These are phyloP conservation scores for Colletotrichum coccodes DNA, from an alignment of 2,329 filamentous ascomycete genomes.

Conservation along the genomic window DNA sequence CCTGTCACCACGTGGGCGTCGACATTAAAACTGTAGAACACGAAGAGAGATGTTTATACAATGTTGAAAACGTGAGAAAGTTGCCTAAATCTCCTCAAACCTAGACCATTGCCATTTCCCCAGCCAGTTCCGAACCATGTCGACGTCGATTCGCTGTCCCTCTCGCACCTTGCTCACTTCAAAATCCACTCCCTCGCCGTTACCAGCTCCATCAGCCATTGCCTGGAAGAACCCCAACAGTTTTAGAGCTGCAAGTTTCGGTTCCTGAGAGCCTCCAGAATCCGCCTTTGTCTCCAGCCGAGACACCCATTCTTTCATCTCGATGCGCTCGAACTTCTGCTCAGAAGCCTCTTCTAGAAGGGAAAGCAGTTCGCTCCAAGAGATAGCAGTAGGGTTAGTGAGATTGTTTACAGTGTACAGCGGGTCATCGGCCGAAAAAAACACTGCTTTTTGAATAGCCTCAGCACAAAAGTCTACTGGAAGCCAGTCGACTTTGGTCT, in stretches of 20 bases:
- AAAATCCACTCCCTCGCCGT: constrained; percentile 7
- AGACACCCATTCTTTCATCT: constrained; percentile 7
- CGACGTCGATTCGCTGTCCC: not conserved
- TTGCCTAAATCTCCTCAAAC: not conserved
- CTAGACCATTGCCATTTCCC: not conserved
- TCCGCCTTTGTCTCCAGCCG: not conserved
- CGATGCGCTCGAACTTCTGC: not conserved
- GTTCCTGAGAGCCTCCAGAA: not conserved
- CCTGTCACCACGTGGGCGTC: no score
- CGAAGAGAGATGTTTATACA: no score
- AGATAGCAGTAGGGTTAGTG: not conserved
- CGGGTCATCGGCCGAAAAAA: not conserved
- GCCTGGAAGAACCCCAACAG: constrained; percentile 19
- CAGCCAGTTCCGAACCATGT: not conserved
- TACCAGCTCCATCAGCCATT: not conserved
- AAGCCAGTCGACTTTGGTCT: constrained; percentile 18
- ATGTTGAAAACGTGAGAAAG: no score
- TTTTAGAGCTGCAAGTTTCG: not conserved
- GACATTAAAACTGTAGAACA: no score
- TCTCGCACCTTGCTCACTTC: not conserved
- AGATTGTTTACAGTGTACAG: not conserved
- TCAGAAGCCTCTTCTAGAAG: not conserved
- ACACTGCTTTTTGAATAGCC: not conserved
- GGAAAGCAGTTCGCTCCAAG: not conserved
- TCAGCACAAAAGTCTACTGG: constrained; percentile 18